Base-by-base conservation (phyloP, 495 filamentous ascomycete genomes). In the Hyphodiscus hymeniophilus region DNA sequence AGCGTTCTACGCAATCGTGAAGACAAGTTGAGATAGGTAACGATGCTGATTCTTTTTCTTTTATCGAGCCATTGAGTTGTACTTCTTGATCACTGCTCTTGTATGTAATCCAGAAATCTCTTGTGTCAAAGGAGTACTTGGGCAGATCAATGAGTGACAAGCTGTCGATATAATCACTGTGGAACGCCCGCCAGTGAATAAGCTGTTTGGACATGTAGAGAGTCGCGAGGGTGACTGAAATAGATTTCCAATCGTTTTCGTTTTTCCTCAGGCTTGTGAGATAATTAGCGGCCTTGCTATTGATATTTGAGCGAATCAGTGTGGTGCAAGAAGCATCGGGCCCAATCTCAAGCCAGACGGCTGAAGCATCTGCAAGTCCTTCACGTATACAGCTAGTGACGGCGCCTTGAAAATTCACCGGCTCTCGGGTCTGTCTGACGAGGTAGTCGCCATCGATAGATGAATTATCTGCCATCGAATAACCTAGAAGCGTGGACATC, bases 21-120 rank as follows among this genome's bases (percentile, higher is more conserved):
- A 36, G 34, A n/a, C 34, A 36, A 18, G 34, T 36, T n/a, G 34
- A 36, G 34, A 36, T n/a, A 4, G 17, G 34, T 18, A 18, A n/a
- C n/a, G 30, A 33, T 33, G 7, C 30, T n/a, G 30, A 7, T 8
- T 7, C n/a, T 8, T 33, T n/a, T 33, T 33, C 30, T n/a, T n/a
- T n/a, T 8, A 33, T n/a, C n/a, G 30, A 33, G 30, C n/a, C 30
- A n/a, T 33, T 33, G 7, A 8, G 8, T 33, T 33, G 30, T n/a
- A 33, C 7, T n/a, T 33, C n/a, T 8, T 8, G 30, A 33, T 33
- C 30, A n/a, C 34, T 4, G 34, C 17, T 36, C 13, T n/a, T 3
- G 62, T 89, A 89, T 10, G 79, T 68, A 16, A 89, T 74, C 87
- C 87, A 91, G 62, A 86, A 87, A 55, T 83, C 79, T 70, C 87